Evolutionary conservation across 2,329 filamentous ascomycete species (phyloP), one percentile per base, ranked within the genome.

Genomic region (Colletotrichum gloeosporioides): DNA sequence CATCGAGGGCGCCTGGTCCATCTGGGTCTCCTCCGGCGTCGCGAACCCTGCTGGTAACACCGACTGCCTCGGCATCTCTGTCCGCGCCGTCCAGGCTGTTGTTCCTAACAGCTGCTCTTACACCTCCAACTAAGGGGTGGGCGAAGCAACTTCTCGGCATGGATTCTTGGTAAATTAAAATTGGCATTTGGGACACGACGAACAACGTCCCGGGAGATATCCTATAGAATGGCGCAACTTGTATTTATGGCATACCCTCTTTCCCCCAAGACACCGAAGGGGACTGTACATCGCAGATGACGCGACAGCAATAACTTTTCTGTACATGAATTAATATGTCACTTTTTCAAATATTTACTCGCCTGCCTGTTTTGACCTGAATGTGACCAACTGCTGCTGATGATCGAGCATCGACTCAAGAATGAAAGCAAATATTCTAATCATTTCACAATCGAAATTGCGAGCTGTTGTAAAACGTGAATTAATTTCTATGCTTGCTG

Each of bases 1-100:
- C 79, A 80, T 84, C 71, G 84, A 87, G 3, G 86, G 83, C 8
- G 82, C 87, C 22, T 91, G 85, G 85, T 81, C 77, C 65, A 64
- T 88, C 78, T 87, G 85, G 85, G 78, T 86, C 9, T 63, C 74
- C 15, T 74, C 80, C 13, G 86, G 83, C 7, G 65, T 82, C 34
- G 6, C 61, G 25, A 79, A 83, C 68, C 87, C 88, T 44, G 86
- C 77, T 5, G 82, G 83, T 15, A 83, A 83, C 80, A 63, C 81
- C 68, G 82, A 78, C 61, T 89, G 88, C 80, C 44, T 86, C 25
- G 81, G 82, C 61, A 78, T 89, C 68, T 71, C 73, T 1, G 80
- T 82, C 36, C 82, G 83, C 34, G 82, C 83, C 2, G 69, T 83
- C 53, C 77, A 80, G 68, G 67, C 65, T n/a, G 34, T 68, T 2